Evolutionary conservation across 1,139 yeast genomes (phyloP).

Genomic region (Hanseniaspora sp.): DNA sequence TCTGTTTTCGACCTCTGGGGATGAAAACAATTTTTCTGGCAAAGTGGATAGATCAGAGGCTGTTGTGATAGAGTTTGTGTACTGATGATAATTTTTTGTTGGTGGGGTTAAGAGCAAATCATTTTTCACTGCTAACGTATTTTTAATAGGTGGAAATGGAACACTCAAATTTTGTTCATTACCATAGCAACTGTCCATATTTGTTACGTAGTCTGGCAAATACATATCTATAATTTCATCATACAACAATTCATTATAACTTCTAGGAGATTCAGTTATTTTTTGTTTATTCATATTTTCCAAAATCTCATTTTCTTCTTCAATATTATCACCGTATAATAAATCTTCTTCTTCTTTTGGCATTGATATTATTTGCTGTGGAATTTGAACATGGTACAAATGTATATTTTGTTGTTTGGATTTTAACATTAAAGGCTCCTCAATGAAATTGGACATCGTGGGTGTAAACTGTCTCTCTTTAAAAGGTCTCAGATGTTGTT

Average conservation of each 20-base stretch:
- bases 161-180: background rate
- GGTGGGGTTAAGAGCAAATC: constrained; percentile 3
- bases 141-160: background rate
- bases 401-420: background rate
- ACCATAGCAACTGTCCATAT: background rate
- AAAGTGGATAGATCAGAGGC: constrained; percentile 13
- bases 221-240: constrained; percentile 13
- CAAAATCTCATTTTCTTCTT: constrained; percentile 5
- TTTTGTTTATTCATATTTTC: background rate
- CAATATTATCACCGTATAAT: constrained; percentile 6
- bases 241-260: constrained; percentile 8
- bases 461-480: background rate
- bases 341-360: background rate
- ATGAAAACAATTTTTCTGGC: constrained; percentile 12
- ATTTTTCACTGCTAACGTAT: background rate
- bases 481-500: background rate
- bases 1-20: constrained; percentile 10
- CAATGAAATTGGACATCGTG: background rate
- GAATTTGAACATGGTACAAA: background rate
- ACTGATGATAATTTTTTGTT: background rate
- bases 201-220: constrained; percentile 1
- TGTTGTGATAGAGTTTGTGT: constrained; percentile 2
- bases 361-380: background rate
- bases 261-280: constrained; percentile 4
- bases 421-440: background rate